These are phyloP conservation scores for Prunella vulgaris DNA, from an alignment of 257 asterid genomes.

Conservation along the genomic window DNA sequence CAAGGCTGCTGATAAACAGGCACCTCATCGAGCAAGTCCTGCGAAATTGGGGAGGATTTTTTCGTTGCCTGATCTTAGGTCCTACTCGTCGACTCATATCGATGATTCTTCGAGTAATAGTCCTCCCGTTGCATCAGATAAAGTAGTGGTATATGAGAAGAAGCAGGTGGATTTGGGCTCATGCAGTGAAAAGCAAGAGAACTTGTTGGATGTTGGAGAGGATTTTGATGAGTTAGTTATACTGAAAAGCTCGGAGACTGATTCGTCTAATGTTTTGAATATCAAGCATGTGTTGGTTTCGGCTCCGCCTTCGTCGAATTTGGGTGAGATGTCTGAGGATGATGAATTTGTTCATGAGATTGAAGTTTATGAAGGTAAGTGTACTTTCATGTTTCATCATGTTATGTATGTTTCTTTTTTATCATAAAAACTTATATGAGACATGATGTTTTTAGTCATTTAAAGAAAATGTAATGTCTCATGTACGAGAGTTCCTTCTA, in stretches of 20 bases:
- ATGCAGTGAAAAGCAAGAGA: constrained; percentile 28
- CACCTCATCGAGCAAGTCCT: constrained; percentile 20
- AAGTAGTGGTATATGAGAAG: constrained; percentile 16
- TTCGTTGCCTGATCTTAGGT: constrained; percentile 72
- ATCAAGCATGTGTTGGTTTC: background rate
- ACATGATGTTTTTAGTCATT: too few relatives aligned
- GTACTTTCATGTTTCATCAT: background rate
- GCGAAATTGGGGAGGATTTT: constrained; percentile 46
- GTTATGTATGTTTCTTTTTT: background rate
- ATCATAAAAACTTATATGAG: too few relatives aligned
- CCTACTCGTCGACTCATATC: constrained; percentile 34
- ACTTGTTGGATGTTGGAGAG: constrained; percentile 26
- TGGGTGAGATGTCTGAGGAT: constrained; percentile 22
- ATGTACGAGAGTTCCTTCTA: too few relatives aligned
- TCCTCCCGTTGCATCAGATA: constrained; percentile 10
- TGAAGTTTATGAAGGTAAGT: constrained; percentile 27
- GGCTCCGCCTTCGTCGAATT: constrained; percentile 2
- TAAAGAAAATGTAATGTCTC: too few relatives aligned
- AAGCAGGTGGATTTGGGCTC: constrained; percentile 1
- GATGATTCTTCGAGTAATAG: constrained; percentile 34
- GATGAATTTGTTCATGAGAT: constrained; percentile 17
- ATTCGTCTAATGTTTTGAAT: constrained; percentile 25
- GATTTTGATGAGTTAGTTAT: constrained; percentile 31
- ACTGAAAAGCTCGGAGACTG: constrained; percentile 23
- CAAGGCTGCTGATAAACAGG: constrained; percentile 16